A percentile compares a stretch with the other conserved stretches of the same genome.
phyloP scores from a whole-genome alignment of 176 grass and related monocot species.

The Oryza meridionalis region DNA sequence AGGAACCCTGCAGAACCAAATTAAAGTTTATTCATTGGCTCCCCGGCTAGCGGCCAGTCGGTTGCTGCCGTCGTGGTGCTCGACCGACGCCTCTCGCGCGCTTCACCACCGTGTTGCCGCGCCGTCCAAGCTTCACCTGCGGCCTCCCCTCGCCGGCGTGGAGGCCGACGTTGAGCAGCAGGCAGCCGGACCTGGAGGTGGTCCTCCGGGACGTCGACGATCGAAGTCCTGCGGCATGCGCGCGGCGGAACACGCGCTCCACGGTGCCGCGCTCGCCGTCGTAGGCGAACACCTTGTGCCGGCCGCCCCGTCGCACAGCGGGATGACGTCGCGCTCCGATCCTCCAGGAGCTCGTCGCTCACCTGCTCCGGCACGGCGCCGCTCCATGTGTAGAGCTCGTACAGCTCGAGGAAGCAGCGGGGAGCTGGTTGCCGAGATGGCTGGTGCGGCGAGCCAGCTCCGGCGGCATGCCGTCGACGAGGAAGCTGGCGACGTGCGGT shows the following conservation, averaged over 20 bases:
- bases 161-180: not conserved
- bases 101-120: not conserved
- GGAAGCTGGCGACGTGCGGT: no score
- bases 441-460: not conserved
- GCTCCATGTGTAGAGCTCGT: not conserved
- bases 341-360: constrained; percentile 5
- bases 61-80: no score
- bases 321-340: not conserved
- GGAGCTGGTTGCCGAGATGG: not conserved
- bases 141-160: not conserved
- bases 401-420: not conserved
- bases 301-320: constrained; percentile 10
- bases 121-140: constrained; percentile 8
- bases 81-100: not conserved
- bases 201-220: constrained; percentile 10
- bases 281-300: no score
- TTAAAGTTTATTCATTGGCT: no score
- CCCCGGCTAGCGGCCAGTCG: no score
- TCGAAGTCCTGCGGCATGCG: not conserved
- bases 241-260: no score
- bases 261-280: no score
- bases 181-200: not conserved
- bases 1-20: no score
- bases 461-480: no score
- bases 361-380: not conserved